A percentile compares a stretch with the other conserved stretches of the same genome.
phyloP scores from a whole-genome alignment of 495 filamentous ascomycete species.

The Immersiella caudata region DNA sequence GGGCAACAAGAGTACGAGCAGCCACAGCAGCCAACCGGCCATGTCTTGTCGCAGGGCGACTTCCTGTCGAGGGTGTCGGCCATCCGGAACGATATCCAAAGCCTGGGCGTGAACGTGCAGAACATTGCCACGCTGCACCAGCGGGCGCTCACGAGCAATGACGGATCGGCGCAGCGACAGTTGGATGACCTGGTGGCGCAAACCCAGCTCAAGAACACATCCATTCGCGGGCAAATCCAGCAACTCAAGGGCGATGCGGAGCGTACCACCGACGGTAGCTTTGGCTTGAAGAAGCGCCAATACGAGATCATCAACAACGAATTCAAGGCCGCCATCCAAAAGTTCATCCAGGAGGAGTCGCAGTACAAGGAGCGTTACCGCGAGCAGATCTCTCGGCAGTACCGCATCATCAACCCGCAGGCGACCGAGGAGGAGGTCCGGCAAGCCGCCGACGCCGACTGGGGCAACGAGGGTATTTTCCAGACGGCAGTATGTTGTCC shows the following conservation, averaged over 20 bases:
- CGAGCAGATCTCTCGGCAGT: conserved; percentile 74
- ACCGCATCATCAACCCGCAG: conserved; percentile 73
- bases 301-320: conserved; percentile 63
- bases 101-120: conserved; percentile 56
- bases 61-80: conserved; percentile 63
- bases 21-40: conserved; percentile 34
- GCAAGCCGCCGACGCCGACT: conserved; percentile 66
- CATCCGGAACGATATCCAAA: conserved; percentile 59
- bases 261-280: conserved; percentile 56
- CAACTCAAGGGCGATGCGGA: conserved; percentile 63
- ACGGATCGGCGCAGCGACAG: conserved; percentile 49
- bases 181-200: conserved; percentile 64
- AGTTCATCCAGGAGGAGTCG: conserved; percentile 66
- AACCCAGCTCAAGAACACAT: conserved; percentile 65
- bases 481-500: conserved; percentile 67
- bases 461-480: conserved; percentile 76
- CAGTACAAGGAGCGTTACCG: conserved; percentile 65
- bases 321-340: conserved; percentile 65
- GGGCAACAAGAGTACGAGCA: conserved; percentile 23
- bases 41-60: conserved; percentile 55
- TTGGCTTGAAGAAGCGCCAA: conserved; percentile 62
- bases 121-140: conserved; percentile 63
- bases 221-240: conserved; percentile 70
- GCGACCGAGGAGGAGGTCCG: conserved; percentile 66
- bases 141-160: conserved; percentile 58